These are phyloP conservation scores for Sporodiniella umbellata DNA, from an alignment of 371 early-diverging fungal species.

Conservation along the genomic window DNA sequence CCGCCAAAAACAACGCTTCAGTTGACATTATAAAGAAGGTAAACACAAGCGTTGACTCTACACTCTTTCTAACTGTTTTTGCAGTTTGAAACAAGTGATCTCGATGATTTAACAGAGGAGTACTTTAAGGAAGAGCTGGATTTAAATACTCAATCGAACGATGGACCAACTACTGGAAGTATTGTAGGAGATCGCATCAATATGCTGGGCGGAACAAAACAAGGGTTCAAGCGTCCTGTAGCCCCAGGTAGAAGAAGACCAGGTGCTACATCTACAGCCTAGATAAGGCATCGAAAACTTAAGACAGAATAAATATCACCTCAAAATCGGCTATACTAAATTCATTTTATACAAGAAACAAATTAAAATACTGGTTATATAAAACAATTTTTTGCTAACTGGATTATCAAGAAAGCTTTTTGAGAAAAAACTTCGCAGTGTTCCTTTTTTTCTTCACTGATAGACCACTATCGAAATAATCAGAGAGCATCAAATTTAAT, in stretches of 20 bases:
- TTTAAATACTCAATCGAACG: conserved; percentile 4
- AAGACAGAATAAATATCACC: too few relatives aligned
- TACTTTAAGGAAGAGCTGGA: conserved; percentile 60
- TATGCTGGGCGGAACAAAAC: conserved; percentile 37
- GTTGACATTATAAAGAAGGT: conserved; percentile 65
- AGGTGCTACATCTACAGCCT: conserved; percentile 3
- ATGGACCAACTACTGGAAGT: conserved; percentile 7
- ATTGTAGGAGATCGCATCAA: conserved; percentile 41
- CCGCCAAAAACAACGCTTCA: conserved; percentile 50
- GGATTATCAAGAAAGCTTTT: too few relatives aligned
- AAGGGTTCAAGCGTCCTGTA: conserved; percentile 43
- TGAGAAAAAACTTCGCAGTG: too few relatives aligned
- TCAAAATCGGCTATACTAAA: too few relatives aligned
- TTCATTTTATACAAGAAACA: too few relatives aligned
- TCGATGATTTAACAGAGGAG: conserved; percentile 56
- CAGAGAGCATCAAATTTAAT: too few relatives aligned
- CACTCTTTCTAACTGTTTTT: background rate
- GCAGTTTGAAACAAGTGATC: conserved; percentile 71
- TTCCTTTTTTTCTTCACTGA: too few relatives aligned
- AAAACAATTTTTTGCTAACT: too few relatives aligned
- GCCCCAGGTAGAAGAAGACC: conserved; percentile 53
- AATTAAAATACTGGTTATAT: too few relatives aligned
- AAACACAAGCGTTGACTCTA: background rate
- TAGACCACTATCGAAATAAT: too few relatives aligned
- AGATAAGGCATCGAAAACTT: background rate